These are phyloP conservation scores for Plasmodium knowlesi DNA, from an alignment of 169 alveolate species.

Conservation along the genomic window DNA sequence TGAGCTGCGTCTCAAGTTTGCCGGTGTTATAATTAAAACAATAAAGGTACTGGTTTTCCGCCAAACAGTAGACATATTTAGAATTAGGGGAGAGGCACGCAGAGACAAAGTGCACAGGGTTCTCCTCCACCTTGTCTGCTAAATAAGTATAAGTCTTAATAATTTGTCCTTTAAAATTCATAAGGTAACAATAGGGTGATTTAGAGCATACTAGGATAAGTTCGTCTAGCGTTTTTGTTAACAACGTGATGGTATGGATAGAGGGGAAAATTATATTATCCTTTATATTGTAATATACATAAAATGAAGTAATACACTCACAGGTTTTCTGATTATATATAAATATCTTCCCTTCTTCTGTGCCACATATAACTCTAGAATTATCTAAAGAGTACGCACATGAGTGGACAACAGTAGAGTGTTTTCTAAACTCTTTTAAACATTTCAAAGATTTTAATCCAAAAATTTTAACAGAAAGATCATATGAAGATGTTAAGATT, in stretches of 20 bases:
- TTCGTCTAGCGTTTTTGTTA: constrained; percentile 77
- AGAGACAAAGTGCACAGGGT: not conserved
- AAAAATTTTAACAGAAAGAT: constrained; percentile 83
- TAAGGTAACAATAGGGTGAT: constrained; percentile 78
- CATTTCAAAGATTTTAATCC: constrained; percentile 84
- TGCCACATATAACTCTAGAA: constrained; percentile 83
- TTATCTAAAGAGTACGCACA: constrained; percentile 80
- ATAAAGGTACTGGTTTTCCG: constrained; percentile 80
- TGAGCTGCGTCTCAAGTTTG: constrained; percentile 74
- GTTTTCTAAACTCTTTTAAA: constrained; percentile 82
- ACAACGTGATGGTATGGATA: constrained; percentile 25
- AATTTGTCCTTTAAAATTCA: constrained; percentile 82
- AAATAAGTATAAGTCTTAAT: constrained; percentile 75
- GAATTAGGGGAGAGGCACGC: constrained; percentile 78
- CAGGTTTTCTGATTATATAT: constrained; percentile 83
- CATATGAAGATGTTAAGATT: constrained; percentile 88
- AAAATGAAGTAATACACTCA: constrained; percentile 81
- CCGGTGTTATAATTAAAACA: constrained; percentile 80
- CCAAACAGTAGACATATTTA: constrained; percentile 82
- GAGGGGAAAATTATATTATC: constrained; percentile 42
- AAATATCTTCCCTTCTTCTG: constrained; percentile 84
- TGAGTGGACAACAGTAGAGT: constrained; percentile 80
- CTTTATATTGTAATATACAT: constrained; percentile 76
- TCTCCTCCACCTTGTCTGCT: constrained; percentile 56
- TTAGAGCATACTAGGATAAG: constrained; percentile 81